Percentiles rank a stretch among this genome's conserved stretches.
These are phyloP conservation scores for Apocynum venetum DNA, from an alignment of 257 asterid genomes.

Conservation along the genomic window DNA sequence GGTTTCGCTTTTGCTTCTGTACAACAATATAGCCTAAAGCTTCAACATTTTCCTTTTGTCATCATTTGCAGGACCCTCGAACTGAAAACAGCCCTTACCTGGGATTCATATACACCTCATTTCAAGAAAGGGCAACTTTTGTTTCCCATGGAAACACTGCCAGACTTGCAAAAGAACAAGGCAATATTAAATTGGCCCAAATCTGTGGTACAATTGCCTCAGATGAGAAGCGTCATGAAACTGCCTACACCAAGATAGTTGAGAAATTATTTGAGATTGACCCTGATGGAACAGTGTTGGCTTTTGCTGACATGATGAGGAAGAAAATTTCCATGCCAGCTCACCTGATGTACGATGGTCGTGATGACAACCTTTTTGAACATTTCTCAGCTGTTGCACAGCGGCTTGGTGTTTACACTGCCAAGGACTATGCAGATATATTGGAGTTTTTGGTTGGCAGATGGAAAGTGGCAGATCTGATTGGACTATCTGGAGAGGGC, in stretches of 20 bases:
- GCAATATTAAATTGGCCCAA: constrained; percentile 70
- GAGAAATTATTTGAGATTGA: constrained; percentile 78
- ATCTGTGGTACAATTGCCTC: constrained; percentile 74
- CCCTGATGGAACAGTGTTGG: constrained; percentile 63
- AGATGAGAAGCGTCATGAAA: constrained; percentile 83
- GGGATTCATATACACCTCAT: constrained; percentile 79
- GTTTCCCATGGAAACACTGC: constrained; percentile 82
- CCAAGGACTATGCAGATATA: constrained; percentile 71
- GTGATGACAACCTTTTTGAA: constrained; percentile 57
- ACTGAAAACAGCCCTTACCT: constrained; percentile 79
- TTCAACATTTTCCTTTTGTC: background rate
- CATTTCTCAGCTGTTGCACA: constrained; percentile 75
- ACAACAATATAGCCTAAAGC: background rate
- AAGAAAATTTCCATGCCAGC: constrained; percentile 85
- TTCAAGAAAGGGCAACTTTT: constrained; percentile 85
- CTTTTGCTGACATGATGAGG: constrained; percentile 83
- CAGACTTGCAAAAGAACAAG: constrained; percentile 62
- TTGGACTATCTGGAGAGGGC: constrained; percentile 57
- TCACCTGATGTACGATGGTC: constrained; percentile 80
- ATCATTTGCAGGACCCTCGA: constrained; percentile 54
- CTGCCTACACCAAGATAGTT: constrained; percentile 74
- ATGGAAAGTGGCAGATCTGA: constrained; percentile 59
- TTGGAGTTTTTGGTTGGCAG: constrained; percentile 61
- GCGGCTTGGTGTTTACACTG: constrained; percentile 64
- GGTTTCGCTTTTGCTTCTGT: background rate